phyloP scores from a whole-genome alignment of 805 yeast genomes.

The Lipomyces orientalis region DNA sequence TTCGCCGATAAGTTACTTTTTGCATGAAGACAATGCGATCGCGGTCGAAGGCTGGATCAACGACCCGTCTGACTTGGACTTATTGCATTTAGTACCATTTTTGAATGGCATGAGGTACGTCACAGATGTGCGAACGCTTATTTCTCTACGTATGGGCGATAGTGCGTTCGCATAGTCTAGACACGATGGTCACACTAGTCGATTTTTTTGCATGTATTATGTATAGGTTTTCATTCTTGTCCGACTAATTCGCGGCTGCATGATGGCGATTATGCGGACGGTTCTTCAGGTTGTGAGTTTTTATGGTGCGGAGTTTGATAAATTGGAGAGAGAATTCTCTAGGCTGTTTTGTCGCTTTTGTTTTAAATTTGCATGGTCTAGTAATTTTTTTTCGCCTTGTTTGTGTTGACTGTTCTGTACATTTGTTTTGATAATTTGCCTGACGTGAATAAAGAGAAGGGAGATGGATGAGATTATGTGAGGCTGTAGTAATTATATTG shows the following conservation, averaged over 20 bases:
- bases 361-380: not conserved
- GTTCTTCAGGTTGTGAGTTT: not conserved
- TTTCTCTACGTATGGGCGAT: slow-evolving; percentile 56
- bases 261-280: not conserved
- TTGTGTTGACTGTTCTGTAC: slow-evolving; percentile 2
- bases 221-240: not conserved
- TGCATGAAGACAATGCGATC: slow-evolving; percentile 86
- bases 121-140: slow-evolving; percentile 79
- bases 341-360: not conserved
- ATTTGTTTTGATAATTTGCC: not conserved
- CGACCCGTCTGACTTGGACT: slow-evolving; percentile 88
- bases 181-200: not conserved
- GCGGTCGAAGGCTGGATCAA: slow-evolving; percentile 97
- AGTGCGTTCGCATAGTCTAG: slow-evolving; percentile 27
- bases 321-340: slow-evolving; percentile 1
- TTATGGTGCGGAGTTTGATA: not conserved
- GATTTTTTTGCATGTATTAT: not conserved
- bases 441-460: not conserved
- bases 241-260: not conserved
- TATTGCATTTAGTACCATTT: slow-evolving; percentile 81
- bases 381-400: slow-evolving; percentile 1
- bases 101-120: slow-evolving; percentile 75
- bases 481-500: not conserved
- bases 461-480: slow-evolving; percentile 1
- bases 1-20: slow-evolving; percentile 86